These are phyloP conservation scores for Chlamydomonas reinhardtii DNA, from an alignment of 163 green algal genomes.

Conservation along the genomic window DNA sequence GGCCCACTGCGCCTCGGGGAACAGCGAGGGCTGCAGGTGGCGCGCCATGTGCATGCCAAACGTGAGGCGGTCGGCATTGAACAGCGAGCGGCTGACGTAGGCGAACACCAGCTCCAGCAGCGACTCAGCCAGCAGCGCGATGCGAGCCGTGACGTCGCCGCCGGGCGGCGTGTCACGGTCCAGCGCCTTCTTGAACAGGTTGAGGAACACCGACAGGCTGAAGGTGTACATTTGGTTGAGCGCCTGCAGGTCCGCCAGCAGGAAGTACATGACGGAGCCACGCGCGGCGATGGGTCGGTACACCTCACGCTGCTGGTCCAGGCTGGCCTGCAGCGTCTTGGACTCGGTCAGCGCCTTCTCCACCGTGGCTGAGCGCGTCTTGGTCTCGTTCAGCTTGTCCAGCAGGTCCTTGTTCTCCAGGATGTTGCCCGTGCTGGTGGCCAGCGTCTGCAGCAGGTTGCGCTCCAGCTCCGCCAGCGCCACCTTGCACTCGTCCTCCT, in stretches of 20 bases:
- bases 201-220: conserved; percentile 62
- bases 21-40: conserved; percentile 62
- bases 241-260: conserved; percentile 66
- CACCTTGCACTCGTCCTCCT: conserved; percentile 75
- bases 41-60: conserved; percentile 84
- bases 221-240: conserved; percentile 84
- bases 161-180: conserved; percentile 51
- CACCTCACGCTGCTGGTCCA: conserved; percentile 80
- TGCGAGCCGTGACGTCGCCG: conserved; percentile 61
- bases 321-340: conserved; percentile 59
- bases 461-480: conserved; percentile 80
- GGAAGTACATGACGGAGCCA: conserved; percentile 79
- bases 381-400: conserved; percentile 82
- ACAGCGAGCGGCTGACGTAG: conserved; percentile 75
- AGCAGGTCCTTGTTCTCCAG: conserved; percentile 86
- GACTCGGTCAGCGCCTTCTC: conserved; percentile 69
- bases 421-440: conserved; percentile 76
- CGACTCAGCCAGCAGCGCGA: conserved; percentile 63
- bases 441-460: conserved; percentile 82
- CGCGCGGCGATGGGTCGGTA: conserved; percentile 65
- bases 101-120: conserved; percentile 76
- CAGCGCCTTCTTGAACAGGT: conserved; percentile 61
- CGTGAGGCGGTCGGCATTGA: conserved; percentile 83
- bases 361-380: conserved; percentile 72
- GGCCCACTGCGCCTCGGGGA: conserved; percentile 69